Conservation (phyloP, 1,139 yeast species). For the Geotrichum europaeum region DNA sequence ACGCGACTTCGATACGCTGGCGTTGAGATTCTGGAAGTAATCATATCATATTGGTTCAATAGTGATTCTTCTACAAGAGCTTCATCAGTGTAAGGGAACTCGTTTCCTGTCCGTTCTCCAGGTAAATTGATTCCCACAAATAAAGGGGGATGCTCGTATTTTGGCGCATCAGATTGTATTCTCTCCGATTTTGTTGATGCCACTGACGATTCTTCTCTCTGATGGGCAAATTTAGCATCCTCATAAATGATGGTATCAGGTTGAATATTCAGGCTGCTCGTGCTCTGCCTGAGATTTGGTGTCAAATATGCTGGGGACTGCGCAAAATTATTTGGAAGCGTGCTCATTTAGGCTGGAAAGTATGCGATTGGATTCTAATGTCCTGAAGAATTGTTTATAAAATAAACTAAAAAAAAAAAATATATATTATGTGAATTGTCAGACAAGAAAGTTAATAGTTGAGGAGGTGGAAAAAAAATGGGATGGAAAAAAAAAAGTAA, state of each 20-base stretch:
- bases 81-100: constrained; percentile 29
- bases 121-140: constrained; percentile 37
- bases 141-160: constrained; percentile 21
- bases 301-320: constrained; percentile 8
- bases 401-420: not conserved
- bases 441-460: not conserved
- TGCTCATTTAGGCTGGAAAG: not conserved
- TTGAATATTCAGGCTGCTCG: constrained; percentile 6
- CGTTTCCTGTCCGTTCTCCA: constrained; percentile 30
- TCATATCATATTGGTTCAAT: constrained; percentile 35
- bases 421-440: not conserved
- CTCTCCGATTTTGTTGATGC: constrained; percentile 8
- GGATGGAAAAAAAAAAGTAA: not conserved
- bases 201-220: constrained; percentile 6
- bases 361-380: not conserved
- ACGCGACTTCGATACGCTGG: constrained; percentile 30
- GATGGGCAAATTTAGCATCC: not conserved
- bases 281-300: constrained; percentile 10
- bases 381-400: not conserved
- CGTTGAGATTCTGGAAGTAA: constrained; percentile 35
- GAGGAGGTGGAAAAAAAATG: not conserved
- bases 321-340: not conserved
- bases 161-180: constrained; percentile 1
- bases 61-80: constrained; percentile 24
- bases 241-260: constrained; percentile 3